Evolutionary conservation across 2,329 filamentous ascomycete species (phyloP), one percentile per base, ranked within the genome.

Genomic region (Microsporum ferrugineum): DNA sequence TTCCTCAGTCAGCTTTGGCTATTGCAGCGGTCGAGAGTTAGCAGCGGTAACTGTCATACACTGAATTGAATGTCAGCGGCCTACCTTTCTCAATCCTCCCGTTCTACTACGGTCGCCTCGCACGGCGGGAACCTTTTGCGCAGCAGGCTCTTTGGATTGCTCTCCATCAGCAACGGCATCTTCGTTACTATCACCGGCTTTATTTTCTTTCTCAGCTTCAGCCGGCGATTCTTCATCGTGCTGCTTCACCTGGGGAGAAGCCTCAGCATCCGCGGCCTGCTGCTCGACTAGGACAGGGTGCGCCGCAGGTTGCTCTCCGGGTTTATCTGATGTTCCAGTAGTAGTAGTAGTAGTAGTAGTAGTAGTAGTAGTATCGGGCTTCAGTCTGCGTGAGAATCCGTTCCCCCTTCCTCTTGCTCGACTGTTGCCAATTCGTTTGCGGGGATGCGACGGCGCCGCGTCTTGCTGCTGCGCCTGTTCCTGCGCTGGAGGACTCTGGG

Each of bases 1-100:
- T 64, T 80, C 82, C 68, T 87, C 84, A 1, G 84, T 87, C 51
- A 87, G 78, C 71, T 85, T 85, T 2, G 81, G 80, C 71, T 83
- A 72, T 62, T 36, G 68, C 60, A 5, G 71, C 77, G 62, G 71
- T 66, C 57, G 17, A 47, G 29, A 38, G 31, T 12, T 29, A 38
- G 49, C 17, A 7, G 3, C 55, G 17, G 60, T 3, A 2, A 47
- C 60, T 31, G 36, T 45, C n/a, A 27, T 29, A 23, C 43, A n/a
- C 14, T 29, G 38, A 23, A 34, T 23, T 23, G 17, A 23, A 23
- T 23, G 17, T 23, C 17, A 23, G 39, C 5, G n/a, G 5, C 66
- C 64, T 68, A 77, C 76, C 72, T 77, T 78, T 57, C 76, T 76
- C 1, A 80, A 64, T 0, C 80, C 80, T 5, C 81, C 81, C 0